Evolutionary conservation across 768 basidiomycete genomes (phyloP), one percentile per base, ranked within the genome.

Genomic region (Russula abietina): DNA sequence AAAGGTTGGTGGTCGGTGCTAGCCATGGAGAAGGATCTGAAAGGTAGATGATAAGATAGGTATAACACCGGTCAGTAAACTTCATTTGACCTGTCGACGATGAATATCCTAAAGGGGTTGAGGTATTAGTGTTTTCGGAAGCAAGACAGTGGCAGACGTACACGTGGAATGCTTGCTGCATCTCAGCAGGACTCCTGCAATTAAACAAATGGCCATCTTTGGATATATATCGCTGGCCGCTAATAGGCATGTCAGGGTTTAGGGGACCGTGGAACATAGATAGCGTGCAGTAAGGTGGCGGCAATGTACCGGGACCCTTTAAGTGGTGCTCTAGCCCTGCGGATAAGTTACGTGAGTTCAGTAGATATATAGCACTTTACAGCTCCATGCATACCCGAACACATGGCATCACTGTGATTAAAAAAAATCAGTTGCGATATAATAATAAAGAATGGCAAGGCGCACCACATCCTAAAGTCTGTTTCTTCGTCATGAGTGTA

Each of bases 151-250:
- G 16, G 4, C 38, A 48, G 2, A 77, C 83, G 59, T 69, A 84
- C 82, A 86, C 82, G 68, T 86, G 84, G 72, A 80, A 85, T 0
- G 83, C 76, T 67, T 80, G 82, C 24, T 78, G 80, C 70, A 80
- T 71, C 9, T 79, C 73, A 0, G 73, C 75, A 1, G 85, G 85
- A 65, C 84, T 83, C 59, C 75, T 75, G 70, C 84, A 86, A 1
- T 69, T 28, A 59, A 83, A 86, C 19, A 74, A 67, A 68, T 86
- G 85, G 0, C 85, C 84, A 55, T 86, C 84, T 32, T 73, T 73
- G 1, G 84, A 85, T 32, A 83, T 65, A 65, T 86, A 80, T 9
- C 83, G 78, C 2, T 72, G 22, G 1, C 75, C 76, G 2, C 66
- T 60, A 3, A 71, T 65, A 0, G 71, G 66, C 7, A 71, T 64